Conservation (phyloP, 1,284 basidiomycete species). For the Trichosporon faecale region DNA sequence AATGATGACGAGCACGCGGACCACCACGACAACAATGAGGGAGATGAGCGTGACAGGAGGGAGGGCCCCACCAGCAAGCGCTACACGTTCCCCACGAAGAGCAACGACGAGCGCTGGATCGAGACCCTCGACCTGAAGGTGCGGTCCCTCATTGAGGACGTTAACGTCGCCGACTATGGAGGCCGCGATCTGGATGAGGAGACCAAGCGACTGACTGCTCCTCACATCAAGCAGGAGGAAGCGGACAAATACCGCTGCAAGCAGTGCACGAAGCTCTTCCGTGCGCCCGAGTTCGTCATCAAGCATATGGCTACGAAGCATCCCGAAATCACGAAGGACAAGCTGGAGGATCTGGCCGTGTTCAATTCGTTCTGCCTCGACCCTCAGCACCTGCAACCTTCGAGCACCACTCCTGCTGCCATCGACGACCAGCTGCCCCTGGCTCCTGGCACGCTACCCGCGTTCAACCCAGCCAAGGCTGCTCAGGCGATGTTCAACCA, state of each 20-base stretch:
- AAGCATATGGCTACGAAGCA: conserved; percentile 92
- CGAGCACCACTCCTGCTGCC: conserved; percentile 43
- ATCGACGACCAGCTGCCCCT: conserved; percentile 45
- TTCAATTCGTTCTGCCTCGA: conserved; percentile 93
- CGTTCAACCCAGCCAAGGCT: conserved; percentile 32
- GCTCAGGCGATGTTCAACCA: conserved; percentile 26
- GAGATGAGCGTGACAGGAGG: conserved; percentile 51
- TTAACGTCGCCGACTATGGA: conserved; percentile 75
- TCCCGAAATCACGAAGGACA: conserved; percentile 62
- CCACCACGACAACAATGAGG: conserved; percentile 60
- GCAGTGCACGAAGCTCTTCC: conserved; percentile 91
- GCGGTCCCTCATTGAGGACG: conserved; percentile 53
- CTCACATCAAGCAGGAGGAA: conserved; percentile 85
- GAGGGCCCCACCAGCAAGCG: conserved; percentile 18
- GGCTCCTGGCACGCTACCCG: conserved; percentile 20
- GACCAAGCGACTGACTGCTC: conserved; percentile 69
- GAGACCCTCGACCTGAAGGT: conserved; percentile 64
- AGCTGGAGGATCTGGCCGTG: conserved; percentile 62
- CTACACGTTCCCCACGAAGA: conserved; percentile 34
- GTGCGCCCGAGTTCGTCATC: conserved; percentile 88
- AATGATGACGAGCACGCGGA: conserved; percentile 26
- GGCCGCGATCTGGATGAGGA: conserved; percentile 86
- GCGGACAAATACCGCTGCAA: conserved; percentile 93
- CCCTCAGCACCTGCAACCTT: conserved; percentile 81
- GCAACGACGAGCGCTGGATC: conserved; percentile 75